Base-by-base conservation (phyloP, 768 basidiomycete species). In the Psilocybe tampanensis region DNA sequence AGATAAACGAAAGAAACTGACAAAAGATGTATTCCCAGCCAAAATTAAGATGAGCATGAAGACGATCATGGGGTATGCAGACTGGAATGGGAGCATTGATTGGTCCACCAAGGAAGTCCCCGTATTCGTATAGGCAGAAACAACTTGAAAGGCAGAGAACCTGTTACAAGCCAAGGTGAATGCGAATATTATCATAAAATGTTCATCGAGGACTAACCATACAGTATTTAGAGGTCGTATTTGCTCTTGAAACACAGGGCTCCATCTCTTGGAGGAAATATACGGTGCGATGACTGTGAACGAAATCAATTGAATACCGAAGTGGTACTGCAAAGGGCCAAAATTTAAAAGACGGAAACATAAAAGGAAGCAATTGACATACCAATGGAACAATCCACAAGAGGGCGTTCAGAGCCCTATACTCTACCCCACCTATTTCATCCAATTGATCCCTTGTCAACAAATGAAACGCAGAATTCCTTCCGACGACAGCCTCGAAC, bases 371-470 rank as follows among this genome's bases (percentile, higher is more conserved):
- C 22, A 33, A 33, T 13, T 12, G 24, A 79, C 90, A 65, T 68
- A 95, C 94, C 32, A 74, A 68, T 11, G 81, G 81, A 34, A 96
- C 84, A 54, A 95, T 82, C 89, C 91, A 95, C 9, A 94, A 74
- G 48, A 97, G 70, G 2, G 88, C 84, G 43, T 86, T 88, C 60
- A 97, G 73, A 12, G 90, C 91, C 9, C 94, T 82, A 67, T 92
- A 98, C 69, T 99, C 96, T 7, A 97, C 89, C 18, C 96, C 95
- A 3, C 95, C 95, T 4, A 98, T 74, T 69, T 97, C 94, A 62
- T 96, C 94, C 63, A 92, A 75, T 66, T 98, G 90, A 45, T 94
- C 92, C 18, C 82, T 79, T 0, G 87, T 91, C 52, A 96, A 72
- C 61, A 70, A 75, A 34, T 82, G 80, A 61, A 92, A 92, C 2